Evolutionary conservation across 2,329 filamentous ascomycete genomes (phyloP).

Genomic region (Domatiomyces catenatus): DNA sequence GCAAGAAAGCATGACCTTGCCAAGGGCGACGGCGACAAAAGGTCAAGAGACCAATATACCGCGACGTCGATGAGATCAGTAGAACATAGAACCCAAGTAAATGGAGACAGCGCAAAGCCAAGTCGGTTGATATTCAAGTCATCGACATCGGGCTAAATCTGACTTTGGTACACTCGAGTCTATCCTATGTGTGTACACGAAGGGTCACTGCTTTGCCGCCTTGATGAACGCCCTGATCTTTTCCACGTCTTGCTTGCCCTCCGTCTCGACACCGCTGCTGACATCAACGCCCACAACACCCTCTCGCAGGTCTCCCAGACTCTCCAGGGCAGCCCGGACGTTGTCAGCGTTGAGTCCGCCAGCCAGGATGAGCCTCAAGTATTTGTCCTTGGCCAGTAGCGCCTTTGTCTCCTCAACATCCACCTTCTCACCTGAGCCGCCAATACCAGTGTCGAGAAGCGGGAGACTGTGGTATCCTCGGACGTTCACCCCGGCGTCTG

Average conservation of each 20-base stretch:
- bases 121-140: not conserved
- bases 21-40: slow-evolving; percentile 27
- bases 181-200: not conserved
- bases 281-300: slow-evolving; percentile 76
- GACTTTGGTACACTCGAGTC: not conserved
- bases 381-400: slow-evolving; percentile 50
- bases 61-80: not conserved
- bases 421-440: slow-evolving; percentile 63
- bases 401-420: slow-evolving; percentile 55
- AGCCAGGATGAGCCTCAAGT: slow-evolving; percentile 65
- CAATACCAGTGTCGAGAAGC: slow-evolving; percentile 72
- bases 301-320: slow-evolving; percentile 43
- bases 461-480: slow-evolving; percentile 73
- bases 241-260: slow-evolving; percentile 62
- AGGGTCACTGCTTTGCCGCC: slow-evolving; percentile 45
- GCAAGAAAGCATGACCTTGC: slow-evolving; percentile 36
- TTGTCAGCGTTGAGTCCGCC: slow-evolving; percentile 74
- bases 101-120: not conserved
- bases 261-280: slow-evolving; percentile 80
- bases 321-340: slow-evolving; percentile 49
- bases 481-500: slow-evolving; percentile 52
- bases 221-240: slow-evolving; percentile 72
- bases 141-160: not conserved
- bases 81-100: not conserved
- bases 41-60: not conserved